Evolutionary conservation across 495 filamentous ascomycete genomes (phyloP).

Genomic region (Penicillium psychrofluorescens): DNA sequence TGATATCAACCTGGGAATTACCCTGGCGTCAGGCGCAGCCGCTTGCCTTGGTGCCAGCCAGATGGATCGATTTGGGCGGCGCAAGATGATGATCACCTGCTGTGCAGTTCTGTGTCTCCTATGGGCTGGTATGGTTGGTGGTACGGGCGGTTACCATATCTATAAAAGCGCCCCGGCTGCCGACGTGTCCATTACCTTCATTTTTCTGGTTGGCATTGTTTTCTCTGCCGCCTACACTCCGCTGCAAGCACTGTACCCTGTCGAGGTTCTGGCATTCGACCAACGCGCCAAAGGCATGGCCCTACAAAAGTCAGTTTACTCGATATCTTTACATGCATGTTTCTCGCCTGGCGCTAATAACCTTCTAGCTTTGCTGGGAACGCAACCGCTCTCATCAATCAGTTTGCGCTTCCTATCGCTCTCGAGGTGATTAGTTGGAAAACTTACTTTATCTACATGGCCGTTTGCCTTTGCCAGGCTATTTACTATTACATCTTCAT

Average conservation of each 20-base stretch:
- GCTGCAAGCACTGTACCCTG: constrained; percentile 58
- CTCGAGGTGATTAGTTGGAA: constrained; percentile 59
- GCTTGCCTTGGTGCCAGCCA: constrained; percentile 55
- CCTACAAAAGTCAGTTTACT: constrained; percentile 36
- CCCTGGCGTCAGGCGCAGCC: constrained; percentile 6
- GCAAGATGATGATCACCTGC: constrained; percentile 33
- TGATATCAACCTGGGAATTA: constrained; percentile 9
- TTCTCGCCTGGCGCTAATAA: too few relatives aligned
- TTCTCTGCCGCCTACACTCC: constrained; percentile 59
- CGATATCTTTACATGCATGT: neutral
- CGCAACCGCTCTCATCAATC: constrained; percentile 22
- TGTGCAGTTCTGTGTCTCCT: too few relatives aligned
- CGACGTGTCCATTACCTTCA: constrained; percentile 49
- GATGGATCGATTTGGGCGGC: constrained; percentile 50
- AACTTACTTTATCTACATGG: constrained; percentile 59
- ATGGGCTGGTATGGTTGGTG: too few relatives aligned
- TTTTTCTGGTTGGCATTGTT: constrained; percentile 59
- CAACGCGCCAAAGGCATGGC: constrained; percentile 61
- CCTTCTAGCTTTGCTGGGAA: too few relatives aligned
- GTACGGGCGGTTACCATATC: too few relatives aligned
- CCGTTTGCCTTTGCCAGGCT: constrained; percentile 48
- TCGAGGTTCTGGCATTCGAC: constrained; percentile 53
- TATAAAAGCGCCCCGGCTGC: constrained; percentile 1
- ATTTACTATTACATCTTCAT: constrained; percentile 56
- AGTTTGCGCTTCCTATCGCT: constrained; percentile 49